Percentiles rank a stretch among this genome's conserved stretches.
phyloP scores from a whole-genome alignment of 371 early-diverging fungal species.

The Mortierella sp. region DNA sequence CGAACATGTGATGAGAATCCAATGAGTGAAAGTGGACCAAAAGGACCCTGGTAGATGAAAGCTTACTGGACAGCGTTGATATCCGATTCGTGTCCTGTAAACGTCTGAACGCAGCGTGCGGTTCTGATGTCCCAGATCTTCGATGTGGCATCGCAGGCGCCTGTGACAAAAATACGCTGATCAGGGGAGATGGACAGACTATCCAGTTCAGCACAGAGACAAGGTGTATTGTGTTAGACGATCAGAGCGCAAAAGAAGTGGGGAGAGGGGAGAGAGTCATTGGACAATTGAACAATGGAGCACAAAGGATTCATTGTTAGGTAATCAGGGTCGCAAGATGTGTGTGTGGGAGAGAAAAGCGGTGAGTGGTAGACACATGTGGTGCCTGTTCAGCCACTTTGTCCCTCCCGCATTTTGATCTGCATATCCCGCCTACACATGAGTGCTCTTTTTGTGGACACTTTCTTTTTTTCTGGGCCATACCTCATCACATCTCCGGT shows the following conservation, averaged over 20 bases:
- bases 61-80: slow-evolving; percentile 97
- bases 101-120: slow-evolving; percentile 95
- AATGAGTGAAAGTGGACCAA: too few relatives aligned
- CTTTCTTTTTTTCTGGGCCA: neutral
- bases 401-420: too few relatives aligned
- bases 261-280: too few relatives aligned
- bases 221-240: too few relatives aligned
- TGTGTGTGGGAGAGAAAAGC: too few relatives aligned
- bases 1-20: neutral
- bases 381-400: too few relatives aligned
- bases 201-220: neutral
- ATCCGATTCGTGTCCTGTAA: slow-evolving; percentile 96
- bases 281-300: neutral
- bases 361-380: too few relatives aligned
- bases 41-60: too few relatives aligned
- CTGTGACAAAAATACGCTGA: slow-evolving; percentile 95
- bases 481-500: slow-evolving; percentile 98
- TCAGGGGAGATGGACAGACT: slow-evolving; percentile 85
- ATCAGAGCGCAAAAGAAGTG: neutral
- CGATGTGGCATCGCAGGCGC: slow-evolving; percentile 97
- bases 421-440: too few relatives aligned
- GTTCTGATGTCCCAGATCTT: slow-evolving; percentile 98
- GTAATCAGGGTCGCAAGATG: neutral
- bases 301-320: slow-evolving; percentile 2
- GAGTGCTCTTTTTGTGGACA: neutral